phyloP scores from a whole-genome alignment of 1,284 basidiomycete genomes.

The Porogramme epimiltina region DNA sequence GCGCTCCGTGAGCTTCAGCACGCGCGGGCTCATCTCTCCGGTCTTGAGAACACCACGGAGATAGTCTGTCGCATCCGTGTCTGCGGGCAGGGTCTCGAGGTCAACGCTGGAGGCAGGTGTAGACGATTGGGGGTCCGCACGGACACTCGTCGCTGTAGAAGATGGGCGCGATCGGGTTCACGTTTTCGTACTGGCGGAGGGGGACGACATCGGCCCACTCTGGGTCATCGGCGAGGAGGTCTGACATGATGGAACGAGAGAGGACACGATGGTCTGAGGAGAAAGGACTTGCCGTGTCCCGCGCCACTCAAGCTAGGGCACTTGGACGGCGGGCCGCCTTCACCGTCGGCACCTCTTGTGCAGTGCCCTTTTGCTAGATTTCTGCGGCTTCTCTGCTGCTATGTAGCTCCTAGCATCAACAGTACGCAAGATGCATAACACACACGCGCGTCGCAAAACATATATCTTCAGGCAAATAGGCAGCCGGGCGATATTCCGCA shows the following conservation, averaged over 20 bases:
- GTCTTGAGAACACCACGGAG: slow-evolving; percentile 82
- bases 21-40: slow-evolving; percentile 78
- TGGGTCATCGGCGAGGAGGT: slow-evolving; percentile 60
- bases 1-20: slow-evolving; percentile 81
- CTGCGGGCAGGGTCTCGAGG: slow-evolving; percentile 41
- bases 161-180: slow-evolving; percentile 83
- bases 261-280: too few relatives aligned
- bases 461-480: too few relatives aligned
- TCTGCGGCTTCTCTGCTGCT: too few relatives aligned
- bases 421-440: too few relatives aligned
- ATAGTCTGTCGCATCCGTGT: slow-evolving; percentile 90
- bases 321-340: too few relatives aligned
- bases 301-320: too few relatives aligned
- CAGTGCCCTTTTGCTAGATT: too few relatives aligned
- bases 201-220: slow-evolving; percentile 84
- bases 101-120: slow-evolving; percentile 1
- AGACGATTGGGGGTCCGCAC: slow-evolving; percentile 34
- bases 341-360: too few relatives aligned
- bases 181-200: slow-evolving; percentile 78
- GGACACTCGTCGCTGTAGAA: slow-evolving; percentile 86
- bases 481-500: too few relatives aligned
- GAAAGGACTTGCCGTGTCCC: too few relatives aligned
- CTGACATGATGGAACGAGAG: slow-evolving; percentile 18
- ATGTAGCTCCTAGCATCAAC: too few relatives aligned
- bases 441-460: too few relatives aligned